phyloP scores from a whole-genome alignment of 1,284 basidiomycete genomes.

The Puccinia coronata region DNA sequence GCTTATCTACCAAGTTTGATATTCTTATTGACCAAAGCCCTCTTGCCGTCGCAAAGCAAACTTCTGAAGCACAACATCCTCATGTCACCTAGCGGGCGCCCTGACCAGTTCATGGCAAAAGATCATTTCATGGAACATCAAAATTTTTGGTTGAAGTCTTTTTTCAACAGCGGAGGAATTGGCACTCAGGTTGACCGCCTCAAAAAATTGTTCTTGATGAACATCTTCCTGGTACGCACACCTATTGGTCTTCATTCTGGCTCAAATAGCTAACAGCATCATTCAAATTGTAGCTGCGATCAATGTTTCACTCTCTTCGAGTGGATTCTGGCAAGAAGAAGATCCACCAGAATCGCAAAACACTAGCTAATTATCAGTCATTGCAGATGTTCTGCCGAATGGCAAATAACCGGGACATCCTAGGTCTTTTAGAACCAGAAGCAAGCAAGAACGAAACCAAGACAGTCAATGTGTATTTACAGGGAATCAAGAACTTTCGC shows the following conservation, averaged over 20 bases:
- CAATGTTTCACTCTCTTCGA: neutral
- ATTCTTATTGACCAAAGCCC: neutral
- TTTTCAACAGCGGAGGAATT: neutral
- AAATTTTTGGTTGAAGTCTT: conserved; percentile 28
- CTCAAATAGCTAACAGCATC: too few relatives aligned
- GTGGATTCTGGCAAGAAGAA: neutral
- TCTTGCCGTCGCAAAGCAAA: neutral
- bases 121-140: conserved; percentile 18
- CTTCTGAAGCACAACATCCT: neutral
- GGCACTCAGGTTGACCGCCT: conserved; percentile 14
- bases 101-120: conserved; percentile 16
- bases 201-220: neutral
- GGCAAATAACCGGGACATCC: neutral
- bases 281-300: neutral
- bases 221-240: conserved; percentile 9
- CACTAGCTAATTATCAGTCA: neutral
- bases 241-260: neutral
- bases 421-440: neutral
- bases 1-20: neutral
- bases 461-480: too few relatives aligned
- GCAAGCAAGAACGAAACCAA: neutral
- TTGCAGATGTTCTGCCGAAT: neutral
- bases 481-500: too few relatives aligned
- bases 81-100: conserved; percentile 6
- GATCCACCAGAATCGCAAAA: neutral